Evolutionary conservation across 371 early-diverging fungal species (phyloP), one percentile per base, ranked within the genome.

Genomic region (Mortierella sp.): DNA sequence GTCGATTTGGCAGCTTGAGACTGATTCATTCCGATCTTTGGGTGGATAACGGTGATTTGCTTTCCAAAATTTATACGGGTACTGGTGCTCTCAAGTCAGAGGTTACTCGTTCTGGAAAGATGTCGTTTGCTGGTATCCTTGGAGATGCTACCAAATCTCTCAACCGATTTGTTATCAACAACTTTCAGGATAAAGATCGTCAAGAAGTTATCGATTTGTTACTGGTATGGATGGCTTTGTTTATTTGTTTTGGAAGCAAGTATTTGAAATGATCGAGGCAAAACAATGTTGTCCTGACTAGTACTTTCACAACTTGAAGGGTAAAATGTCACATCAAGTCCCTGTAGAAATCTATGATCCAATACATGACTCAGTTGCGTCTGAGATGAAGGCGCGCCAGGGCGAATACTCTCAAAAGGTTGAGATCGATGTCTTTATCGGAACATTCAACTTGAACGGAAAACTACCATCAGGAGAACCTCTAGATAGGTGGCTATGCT

Each of bases 51-150:
- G 99, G 98, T 1, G 98, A 99, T 83, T 89, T 89, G 54, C 81
- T 99, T 3, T 96, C 97, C 30, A 91, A 90, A 55, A 95, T 98
- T 32, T 99, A 99, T 85, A 94, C 99, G 2, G 99, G 99, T 18
- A 99, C 99, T 35, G 96, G 96, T 4, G 99, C 99, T 8, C 88
- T 99, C 5, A 97, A 98, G 72, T 94, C 97, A 2, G 93, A 95
- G 6, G 92, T 96, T 54, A 97, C 99, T 0, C 86, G 95, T 32
- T 93, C 95, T 5, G 99, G 97, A 49, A 98, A 97, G 78, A 89
- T 91, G 47, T 96, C 95, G 1, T 85, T 96, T 64, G 87, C 92
- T 65, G 88, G 90, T 68, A 72, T 97, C 39, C 69, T 99, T 22
- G 94, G 95, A 68, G 98, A 98, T 78, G 96, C 97, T 4, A 93